phyloP scores from a whole-genome alignment of 257 asterid genomes.

The Eucommia ulmoides region DNA sequence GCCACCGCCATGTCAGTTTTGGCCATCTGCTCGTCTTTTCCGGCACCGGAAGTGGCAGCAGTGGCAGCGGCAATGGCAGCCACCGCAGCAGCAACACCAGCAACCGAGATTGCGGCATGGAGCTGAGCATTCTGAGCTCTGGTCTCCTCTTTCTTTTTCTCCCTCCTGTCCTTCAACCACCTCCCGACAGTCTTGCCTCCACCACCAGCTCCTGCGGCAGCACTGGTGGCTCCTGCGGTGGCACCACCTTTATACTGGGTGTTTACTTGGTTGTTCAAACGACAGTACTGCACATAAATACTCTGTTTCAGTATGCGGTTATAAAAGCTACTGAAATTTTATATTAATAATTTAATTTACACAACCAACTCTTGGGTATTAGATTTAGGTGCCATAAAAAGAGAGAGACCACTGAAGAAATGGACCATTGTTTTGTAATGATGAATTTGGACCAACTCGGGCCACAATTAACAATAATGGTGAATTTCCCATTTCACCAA shows the following conservation, averaged over 20 bases:
- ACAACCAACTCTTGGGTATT: too few relatives aligned
- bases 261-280: conserved; percentile 30
- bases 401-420: too few relatives aligned
- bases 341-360: too few relatives aligned
- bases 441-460: conserved; percentile 14
- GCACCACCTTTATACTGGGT: conserved; percentile 40
- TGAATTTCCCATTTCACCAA: conserved; percentile 10
- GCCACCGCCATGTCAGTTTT: conserved; percentile 94
- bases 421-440: too few relatives aligned
- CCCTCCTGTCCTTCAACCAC: conserved; percentile 94
- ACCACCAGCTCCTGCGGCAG: conserved; percentile 16
- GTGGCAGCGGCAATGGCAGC: conserved; percentile 98
- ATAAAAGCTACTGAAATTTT: too few relatives aligned
- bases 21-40: conserved; percentile 76
- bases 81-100: conserved; percentile 91
- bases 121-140: conserved; percentile 89
- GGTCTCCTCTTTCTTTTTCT: conserved; percentile 90
- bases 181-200: conserved; percentile 87
- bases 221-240: conserved; percentile 16
- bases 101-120: conserved; percentile 93
- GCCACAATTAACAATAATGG: conserved; percentile 4
- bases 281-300: conserved; percentile 29
- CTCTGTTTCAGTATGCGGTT: too few relatives aligned
- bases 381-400: too few relatives aligned
- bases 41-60: conserved; percentile 56